Base-by-base conservation (phyloP, 176 grass and related monocot genomes). In the Musa schizocarpa region DNA sequence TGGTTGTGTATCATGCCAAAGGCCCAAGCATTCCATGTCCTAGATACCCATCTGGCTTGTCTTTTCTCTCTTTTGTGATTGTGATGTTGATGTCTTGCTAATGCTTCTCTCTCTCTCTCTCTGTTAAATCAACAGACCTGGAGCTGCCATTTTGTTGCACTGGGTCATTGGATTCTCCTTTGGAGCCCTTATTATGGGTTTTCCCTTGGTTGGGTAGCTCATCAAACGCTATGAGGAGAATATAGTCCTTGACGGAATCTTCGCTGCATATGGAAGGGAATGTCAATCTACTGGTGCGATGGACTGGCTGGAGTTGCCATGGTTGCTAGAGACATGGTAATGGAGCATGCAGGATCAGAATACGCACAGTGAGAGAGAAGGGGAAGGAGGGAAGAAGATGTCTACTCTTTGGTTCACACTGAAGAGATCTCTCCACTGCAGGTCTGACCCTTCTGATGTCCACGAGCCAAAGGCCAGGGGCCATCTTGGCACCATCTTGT, bases 391-490 rank as follows among this genome's bases (percentile, higher is more conserved):
- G 24, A 58, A 78, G 75, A 79, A 78, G 81, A 65, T 85, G 69
- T 69, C 78, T 53, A 83, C 78, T 63, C 62, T 95, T 77, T 95
- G 91, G 91, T 59, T 81, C 84, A 69, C 88, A 57, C 83, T 95
- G 22, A 95, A 95, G 79, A 90, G 77, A 68, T 84, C 79, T 20
- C 79, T 95, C 34, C 77, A 80, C 54, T 95, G 92, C 88, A 90
- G 84, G 69, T 80, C 91, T 3, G 79, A 86, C 16, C 80, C 92
- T 55, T 80, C 78, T 72, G 78, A 90, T 55, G 92, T 75, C 25
- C 71, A 79, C 63, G 83, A 20, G 52, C 82, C 62, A 62, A 82
- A 71, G 76, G 74, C 52, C 71, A 82, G 51, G 75, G 53, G 54
- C 59, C 81, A 83, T 71, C 83, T 79, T 17, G 17, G 77, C 54